Conservation (phyloP, 129 eudicot genomes). For the Daucus carota region DNA sequence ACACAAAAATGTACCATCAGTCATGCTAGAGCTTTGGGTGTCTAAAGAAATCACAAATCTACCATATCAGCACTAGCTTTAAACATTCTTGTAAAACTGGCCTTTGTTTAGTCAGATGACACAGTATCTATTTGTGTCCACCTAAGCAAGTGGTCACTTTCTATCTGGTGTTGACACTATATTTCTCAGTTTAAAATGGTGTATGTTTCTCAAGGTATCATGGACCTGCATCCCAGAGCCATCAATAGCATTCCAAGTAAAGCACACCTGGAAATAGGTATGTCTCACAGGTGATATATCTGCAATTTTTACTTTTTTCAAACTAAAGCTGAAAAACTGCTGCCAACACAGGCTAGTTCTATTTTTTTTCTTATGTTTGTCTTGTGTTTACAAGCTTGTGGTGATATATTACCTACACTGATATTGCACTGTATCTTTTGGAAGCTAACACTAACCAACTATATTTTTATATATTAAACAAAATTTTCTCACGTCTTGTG, state of each 20-base stretch:
- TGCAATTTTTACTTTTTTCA: too few relatives aligned
- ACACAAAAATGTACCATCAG: neutral
- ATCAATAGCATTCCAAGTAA: constrained; percentile 98
- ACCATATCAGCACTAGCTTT: neutral
- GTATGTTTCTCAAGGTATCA: constrained; percentile 44
- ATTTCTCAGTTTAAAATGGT: neutral
- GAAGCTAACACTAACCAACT: neutral
- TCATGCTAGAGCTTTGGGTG: neutral
- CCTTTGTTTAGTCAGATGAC: neutral
- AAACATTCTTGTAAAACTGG: neutral
- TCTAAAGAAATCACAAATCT: neutral
- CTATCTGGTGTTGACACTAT: neutral
- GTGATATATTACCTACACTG: neutral
- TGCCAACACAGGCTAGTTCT: neutral
- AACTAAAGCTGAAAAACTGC: neutral
- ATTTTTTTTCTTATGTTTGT: neutral
- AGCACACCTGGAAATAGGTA: constrained; percentile 89
- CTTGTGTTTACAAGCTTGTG: neutral
- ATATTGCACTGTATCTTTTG: neutral
- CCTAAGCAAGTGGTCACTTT: neutral
- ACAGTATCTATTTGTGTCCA: neutral
- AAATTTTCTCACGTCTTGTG: neutral
- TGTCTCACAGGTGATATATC: neutral
- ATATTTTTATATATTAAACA: neutral
- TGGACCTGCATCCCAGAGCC: constrained; percentile 95